Evolutionary conservation across 495 filamentous ascomycete genomes (phyloP).

Genomic region (Letharia columbiana): DNA sequence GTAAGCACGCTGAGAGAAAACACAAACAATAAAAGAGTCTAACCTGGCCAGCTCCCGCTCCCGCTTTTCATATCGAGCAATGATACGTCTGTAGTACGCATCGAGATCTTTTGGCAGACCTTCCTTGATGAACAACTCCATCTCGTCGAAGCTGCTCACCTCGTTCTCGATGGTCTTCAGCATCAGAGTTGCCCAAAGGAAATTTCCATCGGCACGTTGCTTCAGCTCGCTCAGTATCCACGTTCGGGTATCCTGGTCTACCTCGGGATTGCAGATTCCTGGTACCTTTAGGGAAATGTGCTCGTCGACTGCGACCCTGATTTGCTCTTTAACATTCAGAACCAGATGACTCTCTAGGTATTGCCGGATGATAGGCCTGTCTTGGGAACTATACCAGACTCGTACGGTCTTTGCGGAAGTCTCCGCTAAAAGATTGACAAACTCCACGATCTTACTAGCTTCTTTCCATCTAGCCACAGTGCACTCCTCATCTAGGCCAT

Average conservation of each 20-base stretch:
- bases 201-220: constrained; percentile 15
- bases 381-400: constrained; percentile 21
- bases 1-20: neutral
- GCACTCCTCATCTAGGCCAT: constrained; percentile 21
- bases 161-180: constrained; percentile 13
- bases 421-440: constrained; percentile 7
- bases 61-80: constrained; percentile 7
- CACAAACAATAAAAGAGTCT: neutral
- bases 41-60: constrained; percentile 5
- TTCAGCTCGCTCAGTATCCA: constrained; percentile 10
- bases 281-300: constrained; percentile 4
- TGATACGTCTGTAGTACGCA: constrained; percentile 8
- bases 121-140: constrained; percentile 16
- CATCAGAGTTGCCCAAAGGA: constrained; percentile 23
- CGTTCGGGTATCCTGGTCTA: constrained; percentile 1
- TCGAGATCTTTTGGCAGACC: constrained; percentile 18
- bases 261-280: constrained; percentile 6
- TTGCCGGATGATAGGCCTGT: constrained; percentile 2
- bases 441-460: constrained; percentile 9
- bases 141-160: constrained; percentile 14
- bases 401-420: neutral
- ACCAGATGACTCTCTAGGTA: neutral
- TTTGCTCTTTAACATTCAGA: constrained; percentile 11
- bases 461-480: constrained; percentile 3
- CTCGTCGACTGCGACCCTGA: constrained; percentile 2